phyloP scores from a whole-genome alignment of 2,329 filamentous ascomycete species.

The Pestalotiopsis sp. region DNA sequence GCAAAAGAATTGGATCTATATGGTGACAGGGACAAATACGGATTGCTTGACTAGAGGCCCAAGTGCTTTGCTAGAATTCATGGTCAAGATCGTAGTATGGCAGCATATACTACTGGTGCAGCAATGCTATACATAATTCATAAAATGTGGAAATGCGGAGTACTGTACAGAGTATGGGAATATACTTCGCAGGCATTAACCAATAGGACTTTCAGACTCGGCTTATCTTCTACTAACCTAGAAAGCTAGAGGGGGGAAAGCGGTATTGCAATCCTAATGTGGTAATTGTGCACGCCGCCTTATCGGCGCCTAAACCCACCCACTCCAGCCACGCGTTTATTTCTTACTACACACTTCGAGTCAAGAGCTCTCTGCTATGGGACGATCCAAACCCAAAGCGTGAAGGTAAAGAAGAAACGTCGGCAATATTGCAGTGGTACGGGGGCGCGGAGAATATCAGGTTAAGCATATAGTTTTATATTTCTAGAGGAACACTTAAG shows the following conservation, averaged over 20 bases:
- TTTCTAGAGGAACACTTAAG: neutral
- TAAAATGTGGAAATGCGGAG: neutral
- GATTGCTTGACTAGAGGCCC: neutral
- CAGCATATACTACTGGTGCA: neutral
- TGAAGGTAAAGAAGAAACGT: neutral
- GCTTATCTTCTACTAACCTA: neutral
- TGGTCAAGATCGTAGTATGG: neutral
- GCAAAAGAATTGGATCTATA: neutral
- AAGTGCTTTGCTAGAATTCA: neutral
- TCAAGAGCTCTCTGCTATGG: neutral
- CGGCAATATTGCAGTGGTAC: neutral
- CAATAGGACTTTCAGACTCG: no score
- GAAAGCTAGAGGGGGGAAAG: neutral
- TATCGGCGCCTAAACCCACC: neutral
- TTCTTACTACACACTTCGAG: no score
- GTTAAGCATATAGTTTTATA: neutral
- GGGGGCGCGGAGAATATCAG: neutral
- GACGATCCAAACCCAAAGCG: neutral
- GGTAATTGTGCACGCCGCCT: neutral
- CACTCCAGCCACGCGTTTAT: neutral
- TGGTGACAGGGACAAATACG: neutral
- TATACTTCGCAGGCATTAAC: no score
- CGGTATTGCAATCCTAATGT: neutral
- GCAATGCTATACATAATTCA: neutral
- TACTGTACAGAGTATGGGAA: neutral